Evolutionary conservation across 164 flowering plant species (phyloP).

Genomic region (Magnolia officinalis): DNA sequence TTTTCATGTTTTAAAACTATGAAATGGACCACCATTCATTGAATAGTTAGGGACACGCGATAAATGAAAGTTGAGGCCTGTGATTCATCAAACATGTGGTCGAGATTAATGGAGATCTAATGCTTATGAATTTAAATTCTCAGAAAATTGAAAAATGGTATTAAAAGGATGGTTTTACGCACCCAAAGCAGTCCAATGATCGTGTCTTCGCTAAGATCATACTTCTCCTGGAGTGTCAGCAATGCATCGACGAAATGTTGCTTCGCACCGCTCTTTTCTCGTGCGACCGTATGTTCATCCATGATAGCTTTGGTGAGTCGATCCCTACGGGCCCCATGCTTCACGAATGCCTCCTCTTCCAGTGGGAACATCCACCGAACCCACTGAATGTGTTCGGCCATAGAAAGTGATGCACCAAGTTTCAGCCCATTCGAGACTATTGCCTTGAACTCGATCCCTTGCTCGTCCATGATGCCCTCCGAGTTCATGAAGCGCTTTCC

Average conservation of each 20-base stretch:
- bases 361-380: constrained; percentile 45
- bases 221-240: constrained; percentile 45
- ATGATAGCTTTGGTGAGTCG: constrained; percentile 43
- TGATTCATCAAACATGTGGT: no score
- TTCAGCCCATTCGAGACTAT: constrained; percentile 39
- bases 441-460: constrained; percentile 47
- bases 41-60: no score
- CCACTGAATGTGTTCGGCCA: constrained; percentile 51
- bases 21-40: no score
- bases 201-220: constrained; percentile 55
- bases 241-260: constrained; percentile 58
- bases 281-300: constrained; percentile 52
- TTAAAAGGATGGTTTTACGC: background rate
- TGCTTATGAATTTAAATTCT: no score
- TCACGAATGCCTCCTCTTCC: constrained; percentile 36
- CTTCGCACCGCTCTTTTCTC: constrained; percentile 29
- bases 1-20: no score
- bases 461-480: constrained; percentile 44
- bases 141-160: no score
- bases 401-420: constrained; percentile 35
- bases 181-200: constrained; percentile 62
- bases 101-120: no score
- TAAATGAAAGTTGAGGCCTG: no score
- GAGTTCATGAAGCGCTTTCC: constrained; percentile 49
- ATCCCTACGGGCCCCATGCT: constrained; percentile 39